A percentile compares a stretch with the other conserved stretches of the same genome.
phyloP scores from a whole-genome alignment of 805 yeast species.

The Candida stauntonica region DNA sequence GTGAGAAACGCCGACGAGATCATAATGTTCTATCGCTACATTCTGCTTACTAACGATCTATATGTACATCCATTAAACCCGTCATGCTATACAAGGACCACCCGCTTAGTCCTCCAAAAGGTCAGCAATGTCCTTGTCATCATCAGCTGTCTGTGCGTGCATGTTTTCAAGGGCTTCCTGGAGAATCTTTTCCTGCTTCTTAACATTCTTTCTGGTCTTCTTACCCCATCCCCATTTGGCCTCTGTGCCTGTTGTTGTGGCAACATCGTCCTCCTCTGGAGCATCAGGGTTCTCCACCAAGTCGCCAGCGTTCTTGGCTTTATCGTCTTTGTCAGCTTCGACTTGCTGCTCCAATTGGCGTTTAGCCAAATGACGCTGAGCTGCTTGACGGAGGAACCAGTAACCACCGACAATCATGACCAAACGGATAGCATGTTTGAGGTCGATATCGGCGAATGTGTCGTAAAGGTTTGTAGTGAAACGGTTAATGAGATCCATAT shows the following conservation, averaged over 20 bases:
- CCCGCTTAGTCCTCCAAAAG: slow-evolving; percentile 46
- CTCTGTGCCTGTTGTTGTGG: slow-evolving; percentile 36
- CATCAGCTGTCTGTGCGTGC: slow-evolving; percentile 42
- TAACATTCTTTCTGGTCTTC: slow-evolving; percentile 56
- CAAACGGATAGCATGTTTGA: slow-evolving; percentile 43
- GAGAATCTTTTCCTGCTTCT: slow-evolving; percentile 49
- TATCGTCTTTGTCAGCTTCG: slow-evolving; percentile 41
- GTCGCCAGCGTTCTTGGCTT: slow-evolving; percentile 31
- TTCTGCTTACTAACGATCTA: background rate
- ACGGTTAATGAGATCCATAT: slow-evolving; percentile 6
- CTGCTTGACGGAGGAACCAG: slow-evolving; percentile 51
- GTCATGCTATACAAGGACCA: background rate
- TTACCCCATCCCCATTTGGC: slow-evolving; percentile 76
- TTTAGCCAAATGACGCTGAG: slow-evolving; percentile 51
- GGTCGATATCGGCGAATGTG: slow-evolving; percentile 32
- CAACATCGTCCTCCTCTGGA: slow-evolving; percentile 34
- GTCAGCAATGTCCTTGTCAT: slow-evolving; percentile 68
- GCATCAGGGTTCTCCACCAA: slow-evolving; percentile 31
- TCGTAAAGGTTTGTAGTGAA: slow-evolving; percentile 4
- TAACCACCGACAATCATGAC: slow-evolving; percentile 60
- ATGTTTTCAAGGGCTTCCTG: slow-evolving; percentile 45
- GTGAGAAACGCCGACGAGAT: too few species aligned
- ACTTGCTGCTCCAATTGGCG: slow-evolving; percentile 53
- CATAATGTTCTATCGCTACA: too few species aligned
- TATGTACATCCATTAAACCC: background rate